Percentiles rank a stretch among this genome's conserved stretches.
Evolutionary conservation across 2,329 filamentous ascomycete genomes (phyloP).

Genomic region (Sordariomycetes sp.): DNA sequence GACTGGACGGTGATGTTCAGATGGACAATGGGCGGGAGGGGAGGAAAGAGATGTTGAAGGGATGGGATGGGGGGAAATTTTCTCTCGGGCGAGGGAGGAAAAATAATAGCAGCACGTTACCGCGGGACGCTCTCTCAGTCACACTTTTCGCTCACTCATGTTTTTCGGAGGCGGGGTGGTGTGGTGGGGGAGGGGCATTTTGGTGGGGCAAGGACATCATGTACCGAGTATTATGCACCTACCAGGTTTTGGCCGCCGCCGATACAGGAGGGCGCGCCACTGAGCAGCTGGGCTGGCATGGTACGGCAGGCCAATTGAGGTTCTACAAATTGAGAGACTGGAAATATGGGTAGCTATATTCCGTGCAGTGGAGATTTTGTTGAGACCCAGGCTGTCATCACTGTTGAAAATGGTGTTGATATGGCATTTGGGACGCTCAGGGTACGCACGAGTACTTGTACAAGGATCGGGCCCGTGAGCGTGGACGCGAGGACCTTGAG

Average conservation of each 20-base stretch:
- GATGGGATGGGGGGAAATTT: background rate
- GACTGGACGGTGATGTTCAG: background rate
- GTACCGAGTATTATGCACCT: background rate
- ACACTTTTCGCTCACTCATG: background rate
- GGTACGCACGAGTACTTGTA: no score
- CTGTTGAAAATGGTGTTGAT: no score
- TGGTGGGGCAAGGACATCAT: no score
- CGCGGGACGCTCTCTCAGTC: background rate
- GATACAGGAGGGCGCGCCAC: background rate
- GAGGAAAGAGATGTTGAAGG: slow-evolving; percentile 2
- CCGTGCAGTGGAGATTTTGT: no score
- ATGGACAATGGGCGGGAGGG: slow-evolving; percentile 4
- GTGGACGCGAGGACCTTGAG: no score
- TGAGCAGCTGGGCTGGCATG: background rate
- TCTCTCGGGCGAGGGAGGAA: background rate
- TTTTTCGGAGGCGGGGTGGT: background rate
- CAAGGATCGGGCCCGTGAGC: no score
- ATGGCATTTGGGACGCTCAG: no score
- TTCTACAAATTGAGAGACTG: no score
- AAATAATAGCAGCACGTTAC: background rate
- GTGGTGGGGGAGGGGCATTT: background rate
- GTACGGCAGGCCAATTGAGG: no score
- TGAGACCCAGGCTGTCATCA: no score
- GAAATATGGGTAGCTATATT: no score
- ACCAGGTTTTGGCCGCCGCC: background rate